phyloP scores from a whole-genome alignment of 2,329 filamentous ascomycete genomes.

The Diaporthe helianthi region DNA sequence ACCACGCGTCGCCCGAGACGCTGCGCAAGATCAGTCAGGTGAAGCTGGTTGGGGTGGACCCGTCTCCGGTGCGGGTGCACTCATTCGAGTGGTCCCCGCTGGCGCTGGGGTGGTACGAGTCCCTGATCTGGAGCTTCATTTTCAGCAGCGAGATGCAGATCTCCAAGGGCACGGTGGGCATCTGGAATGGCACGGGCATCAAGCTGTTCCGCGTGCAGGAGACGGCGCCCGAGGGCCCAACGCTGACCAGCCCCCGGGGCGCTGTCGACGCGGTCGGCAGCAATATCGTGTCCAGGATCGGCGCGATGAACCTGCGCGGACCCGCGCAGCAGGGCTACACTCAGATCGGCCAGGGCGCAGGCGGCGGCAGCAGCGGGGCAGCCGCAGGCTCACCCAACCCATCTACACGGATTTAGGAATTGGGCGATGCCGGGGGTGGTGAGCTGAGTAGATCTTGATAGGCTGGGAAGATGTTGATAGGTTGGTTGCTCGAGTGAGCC shows the following conservation, averaged over 20 bases:
- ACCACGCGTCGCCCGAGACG: slow-evolving; percentile 52
- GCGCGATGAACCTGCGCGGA: slow-evolving; percentile 76
- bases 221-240: slow-evolving; percentile 79
- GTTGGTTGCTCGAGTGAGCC: background rate
- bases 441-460: background rate
- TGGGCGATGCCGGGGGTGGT: background rate
- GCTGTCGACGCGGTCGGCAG: slow-evolving; percentile 93
- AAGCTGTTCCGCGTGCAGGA: slow-evolving; percentile 91
- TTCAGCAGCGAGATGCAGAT: slow-evolving; percentile 91
- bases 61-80: slow-evolving; percentile 77
- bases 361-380: background rate
- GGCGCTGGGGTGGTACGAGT: slow-evolving; percentile 94
- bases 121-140: slow-evolving; percentile 89
- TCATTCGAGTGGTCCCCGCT: slow-evolving; percentile 94
- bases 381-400: slow-evolving; percentile 2
- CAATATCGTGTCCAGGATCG: slow-evolving; percentile 86
- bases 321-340: slow-evolving; percentile 14
- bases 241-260: slow-evolving; percentile 82
- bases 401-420: slow-evolving; percentile 1
- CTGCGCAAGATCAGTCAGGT: slow-evolving; percentile 65
- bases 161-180: slow-evolving; percentile 83
- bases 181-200: slow-evolving; percentile 92
- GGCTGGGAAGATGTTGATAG: background rate
- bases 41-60: slow-evolving; percentile 75
- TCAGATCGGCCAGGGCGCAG: slow-evolving; percentile 8